phyloP scores from a whole-genome alignment of 2,329 filamentous ascomycete species.

The Hypomyces rosellus region DNA sequence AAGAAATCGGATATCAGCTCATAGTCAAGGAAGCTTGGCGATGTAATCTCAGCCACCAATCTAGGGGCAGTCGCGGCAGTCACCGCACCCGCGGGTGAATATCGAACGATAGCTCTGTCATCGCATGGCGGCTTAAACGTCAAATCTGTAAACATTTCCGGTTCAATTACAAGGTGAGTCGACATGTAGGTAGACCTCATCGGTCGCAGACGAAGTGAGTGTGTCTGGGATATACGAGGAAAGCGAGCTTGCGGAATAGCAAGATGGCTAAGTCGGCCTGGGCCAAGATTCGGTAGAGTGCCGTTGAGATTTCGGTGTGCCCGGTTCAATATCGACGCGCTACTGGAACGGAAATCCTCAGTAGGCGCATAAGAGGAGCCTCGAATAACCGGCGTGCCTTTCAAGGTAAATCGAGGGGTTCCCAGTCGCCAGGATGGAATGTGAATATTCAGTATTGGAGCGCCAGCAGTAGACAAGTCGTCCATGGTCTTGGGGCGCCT shows the following conservation, averaged over 20 bases:
- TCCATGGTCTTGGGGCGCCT: slow-evolving; percentile 57
- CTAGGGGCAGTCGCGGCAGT: slow-evolving; percentile 85
- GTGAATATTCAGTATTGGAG: slow-evolving; percentile 60
- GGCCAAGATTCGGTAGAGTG: slow-evolving; percentile 21
- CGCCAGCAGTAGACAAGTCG: slow-evolving; percentile 38
- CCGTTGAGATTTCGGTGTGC: slow-evolving; percentile 25
- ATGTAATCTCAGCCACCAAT: slow-evolving; percentile 93
- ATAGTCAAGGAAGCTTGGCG: slow-evolving; percentile 91
- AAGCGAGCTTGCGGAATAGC: slow-evolving; percentile 31
- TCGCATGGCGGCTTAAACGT: slow-evolving; percentile 74
- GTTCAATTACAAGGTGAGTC: slow-evolving; percentile 51
- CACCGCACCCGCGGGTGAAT: slow-evolving; percentile 67
- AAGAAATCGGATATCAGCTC: slow-evolving; percentile 97
- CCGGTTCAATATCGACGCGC: slow-evolving; percentile 41
- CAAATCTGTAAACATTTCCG: slow-evolving; percentile 75
- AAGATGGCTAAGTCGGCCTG: slow-evolving; percentile 32
- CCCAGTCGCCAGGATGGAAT: slow-evolving; percentile 84
- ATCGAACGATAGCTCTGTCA: slow-evolving; percentile 74
- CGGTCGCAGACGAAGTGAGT: slow-evolving; percentile 34
- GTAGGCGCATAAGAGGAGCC: slow-evolving; percentile 75
- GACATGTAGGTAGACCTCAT: slow-evolving; percentile 43
- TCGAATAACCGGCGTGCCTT: slow-evolving; percentile 69
- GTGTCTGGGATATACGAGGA: slow-evolving; percentile 17
- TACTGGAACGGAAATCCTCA: slow-evolving; percentile 63
- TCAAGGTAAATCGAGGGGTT: slow-evolving; percentile 69